These are phyloP conservation scores for Colletotrichum navitas DNA, from an alignment of 2,329 filamentous ascomycete species.

Conservation along the genomic window DNA sequence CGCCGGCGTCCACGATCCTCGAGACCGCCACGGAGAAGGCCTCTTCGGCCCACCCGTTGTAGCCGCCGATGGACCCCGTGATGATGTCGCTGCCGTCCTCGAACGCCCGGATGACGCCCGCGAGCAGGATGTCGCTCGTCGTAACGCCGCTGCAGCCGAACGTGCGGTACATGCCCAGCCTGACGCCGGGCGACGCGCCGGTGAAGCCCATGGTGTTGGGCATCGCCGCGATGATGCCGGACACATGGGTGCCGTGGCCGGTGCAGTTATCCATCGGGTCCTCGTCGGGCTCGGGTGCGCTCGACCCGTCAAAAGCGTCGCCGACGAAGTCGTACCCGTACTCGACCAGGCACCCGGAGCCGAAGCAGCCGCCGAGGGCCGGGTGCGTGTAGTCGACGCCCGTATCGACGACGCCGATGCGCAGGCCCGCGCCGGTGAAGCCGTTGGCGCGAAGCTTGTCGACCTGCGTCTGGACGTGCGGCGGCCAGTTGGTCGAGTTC, in stretches of 20 bases:
- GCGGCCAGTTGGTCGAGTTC: conserved; percentile 54
- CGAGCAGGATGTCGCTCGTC: conserved; percentile 54
- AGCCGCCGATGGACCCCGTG: conserved; percentile 64
- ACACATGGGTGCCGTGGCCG: conserved; percentile 60
- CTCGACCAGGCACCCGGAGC: conserved; percentile 58
- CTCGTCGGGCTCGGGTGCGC: conserved; percentile 50
- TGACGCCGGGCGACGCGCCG: conserved; percentile 56
- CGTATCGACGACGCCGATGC: conserved; percentile 66
- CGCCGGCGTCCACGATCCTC: conserved; percentile 65
- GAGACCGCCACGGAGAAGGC: conserved; percentile 63
- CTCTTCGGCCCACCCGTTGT: conserved; percentile 65
- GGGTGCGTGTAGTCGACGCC: conserved; percentile 60
- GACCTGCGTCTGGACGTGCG: conserved; percentile 69
- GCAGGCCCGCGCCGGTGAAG: conserved; percentile 63
- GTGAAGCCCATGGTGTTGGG: conserved; percentile 52
- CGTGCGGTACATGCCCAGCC: conserved; percentile 54
- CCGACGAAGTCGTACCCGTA: conserved; percentile 60
- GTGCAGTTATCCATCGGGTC: conserved; percentile 55
- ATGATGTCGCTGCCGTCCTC: conserved; percentile 63
- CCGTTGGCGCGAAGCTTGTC: conserved; percentile 64
- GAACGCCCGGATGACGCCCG: conserved; percentile 55
- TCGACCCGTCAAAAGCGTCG: conserved; percentile 49
- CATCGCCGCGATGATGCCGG: conserved; percentile 60
- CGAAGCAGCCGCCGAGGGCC: conserved; percentile 62
- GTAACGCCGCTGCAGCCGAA: conserved; percentile 51